These are phyloP conservation scores for Pichia inconspicua DNA, from an alignment of 1,139 yeast genomes.

Conservation along the genomic window DNA sequence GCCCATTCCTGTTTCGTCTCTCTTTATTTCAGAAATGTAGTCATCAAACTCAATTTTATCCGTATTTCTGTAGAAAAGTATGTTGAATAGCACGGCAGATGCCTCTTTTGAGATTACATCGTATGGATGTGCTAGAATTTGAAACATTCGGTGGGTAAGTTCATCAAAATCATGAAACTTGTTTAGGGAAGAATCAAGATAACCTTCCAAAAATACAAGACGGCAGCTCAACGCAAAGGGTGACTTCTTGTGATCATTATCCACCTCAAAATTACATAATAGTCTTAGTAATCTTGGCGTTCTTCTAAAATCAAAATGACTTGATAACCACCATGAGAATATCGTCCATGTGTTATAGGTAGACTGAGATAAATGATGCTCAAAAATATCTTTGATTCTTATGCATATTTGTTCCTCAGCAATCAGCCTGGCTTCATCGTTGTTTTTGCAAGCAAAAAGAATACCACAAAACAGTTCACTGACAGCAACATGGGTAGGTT, in stretches of 20 bases:
- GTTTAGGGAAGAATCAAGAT: constrained; percentile 52
- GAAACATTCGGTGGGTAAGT: constrained; percentile 41
- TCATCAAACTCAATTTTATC: constrained; percentile 41
- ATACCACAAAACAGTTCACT: constrained; percentile 58
- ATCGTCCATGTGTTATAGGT: constrained; percentile 71
- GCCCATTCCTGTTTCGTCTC: constrained; percentile 26
- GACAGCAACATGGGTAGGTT: constrained; percentile 53
- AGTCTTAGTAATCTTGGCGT: constrained; percentile 45
- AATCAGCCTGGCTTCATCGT: constrained; percentile 23
- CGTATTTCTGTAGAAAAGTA: constrained; percentile 46
- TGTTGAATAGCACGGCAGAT: constrained; percentile 54
- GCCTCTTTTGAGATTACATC: constrained; percentile 68
- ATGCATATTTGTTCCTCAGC: constrained; percentile 43
- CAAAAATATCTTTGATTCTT: constrained; percentile 42
- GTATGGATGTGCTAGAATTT: constrained; percentile 54
- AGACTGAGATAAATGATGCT: constrained; percentile 66
- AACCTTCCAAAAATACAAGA: constrained; percentile 48
- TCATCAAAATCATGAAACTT: constrained; percentile 45
- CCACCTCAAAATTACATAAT: constrained; percentile 41
- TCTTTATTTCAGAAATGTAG: constrained; percentile 36
- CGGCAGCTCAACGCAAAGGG: constrained; percentile 65
- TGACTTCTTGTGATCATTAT: constrained; percentile 40
- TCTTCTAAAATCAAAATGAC: constrained; percentile 60
- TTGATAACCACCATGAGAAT: constrained; percentile 67
- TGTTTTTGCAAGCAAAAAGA: constrained; percentile 39